Conservation (phyloP, 2,329 filamentous ascomycete species). For the Colletotrichum echinochloae region DNA sequence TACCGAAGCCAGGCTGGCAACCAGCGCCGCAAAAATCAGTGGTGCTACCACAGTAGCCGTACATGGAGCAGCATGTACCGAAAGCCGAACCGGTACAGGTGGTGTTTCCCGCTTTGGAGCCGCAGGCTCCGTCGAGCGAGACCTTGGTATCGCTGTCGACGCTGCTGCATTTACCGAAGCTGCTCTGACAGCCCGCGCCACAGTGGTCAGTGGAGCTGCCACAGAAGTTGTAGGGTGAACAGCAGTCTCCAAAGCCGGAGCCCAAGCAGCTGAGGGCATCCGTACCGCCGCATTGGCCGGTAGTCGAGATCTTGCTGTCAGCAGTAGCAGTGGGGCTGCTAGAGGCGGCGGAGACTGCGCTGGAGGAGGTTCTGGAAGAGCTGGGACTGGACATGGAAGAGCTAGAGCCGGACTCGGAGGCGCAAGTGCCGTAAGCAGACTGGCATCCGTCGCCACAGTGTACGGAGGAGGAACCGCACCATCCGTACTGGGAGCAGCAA, state of each 20-base stretch:
- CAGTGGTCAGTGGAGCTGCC: constrained; percentile 41
- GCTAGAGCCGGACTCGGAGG: not conserved
- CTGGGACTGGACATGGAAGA: not conserved
- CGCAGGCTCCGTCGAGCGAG: constrained; percentile 35
- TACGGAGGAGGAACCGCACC: not conserved
- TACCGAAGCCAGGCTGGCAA: constrained; percentile 30
- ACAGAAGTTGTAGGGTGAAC: constrained; percentile 42
- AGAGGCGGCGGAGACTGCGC: not conserved
- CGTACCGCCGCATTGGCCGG: constrained; percentile 29
- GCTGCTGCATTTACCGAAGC: constrained; percentile 39
- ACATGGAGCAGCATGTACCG: constrained; percentile 42
- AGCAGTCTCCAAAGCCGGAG: constrained; percentile 41
- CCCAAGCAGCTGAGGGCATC: constrained; percentile 34
- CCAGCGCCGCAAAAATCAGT: constrained; percentile 41
- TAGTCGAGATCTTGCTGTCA: constrained; percentile 31
- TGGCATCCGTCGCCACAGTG: constrained; percentile 28
- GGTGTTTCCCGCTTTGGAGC: not conserved
- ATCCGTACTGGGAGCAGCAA: constrained; percentile 44
- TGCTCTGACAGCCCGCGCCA: constrained; percentile 40
- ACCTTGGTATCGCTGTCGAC: constrained; percentile 7
- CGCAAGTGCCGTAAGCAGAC: constrained; percentile 24
- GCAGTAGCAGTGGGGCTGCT: constrained; percentile 12
- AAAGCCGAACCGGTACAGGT: constrained; percentile 31
- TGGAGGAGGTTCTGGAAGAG: not conserved
- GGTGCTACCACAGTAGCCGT: constrained; percentile 42